Evolutionary conservation across 2,329 filamentous ascomycete species (phyloP).

Genomic region (Atkinsonella texensis): DNA sequence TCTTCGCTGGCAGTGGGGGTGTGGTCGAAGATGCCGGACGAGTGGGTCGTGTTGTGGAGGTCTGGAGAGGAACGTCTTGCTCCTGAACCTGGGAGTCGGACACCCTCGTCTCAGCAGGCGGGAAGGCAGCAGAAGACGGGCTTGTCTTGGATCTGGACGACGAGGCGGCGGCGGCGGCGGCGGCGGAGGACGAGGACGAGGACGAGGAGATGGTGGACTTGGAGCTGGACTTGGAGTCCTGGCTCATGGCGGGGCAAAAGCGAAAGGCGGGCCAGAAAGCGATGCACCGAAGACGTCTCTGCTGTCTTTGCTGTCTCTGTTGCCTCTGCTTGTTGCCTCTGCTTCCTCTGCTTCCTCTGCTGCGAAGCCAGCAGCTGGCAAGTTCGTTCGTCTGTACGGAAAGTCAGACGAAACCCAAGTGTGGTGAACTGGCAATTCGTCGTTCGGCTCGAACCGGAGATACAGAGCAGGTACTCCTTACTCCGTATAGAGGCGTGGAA

Average conservation of each 20-base stretch:
- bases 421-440: too few relatives aligned
- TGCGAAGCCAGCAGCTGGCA: too few relatives aligned
- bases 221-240: slow-evolving; percentile 13
- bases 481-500: too few relatives aligned
- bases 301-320: not conserved
- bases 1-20: slow-evolving; percentile 9
- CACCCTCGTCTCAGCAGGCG: slow-evolving; percentile 13
- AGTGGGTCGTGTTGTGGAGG: slow-evolving; percentile 15
- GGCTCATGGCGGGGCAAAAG: slow-evolving; percentile 16
- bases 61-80: slow-evolving; percentile 20
- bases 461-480: too few relatives aligned
- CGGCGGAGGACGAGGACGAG: not conserved
- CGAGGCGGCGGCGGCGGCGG: slow-evolving; percentile 3
- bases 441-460: too few relatives aligned
- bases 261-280: slow-evolving; percentile 1
- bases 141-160: slow-evolving; percentile 6
- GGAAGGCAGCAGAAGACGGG: not conserved
- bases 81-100: slow-evolving; percentile 15
- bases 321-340: too few relatives aligned
- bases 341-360: too few relatives aligned
- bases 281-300: not conserved
- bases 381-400: too few relatives aligned
- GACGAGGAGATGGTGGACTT: slow-evolving; percentile 10
- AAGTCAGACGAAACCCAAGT: too few relatives aligned
- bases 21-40: slow-evolving; percentile 12